Evolutionary conservation across 2,329 filamentous ascomycete genomes (phyloP).

Genomic region (Cercospora zeina): DNA sequence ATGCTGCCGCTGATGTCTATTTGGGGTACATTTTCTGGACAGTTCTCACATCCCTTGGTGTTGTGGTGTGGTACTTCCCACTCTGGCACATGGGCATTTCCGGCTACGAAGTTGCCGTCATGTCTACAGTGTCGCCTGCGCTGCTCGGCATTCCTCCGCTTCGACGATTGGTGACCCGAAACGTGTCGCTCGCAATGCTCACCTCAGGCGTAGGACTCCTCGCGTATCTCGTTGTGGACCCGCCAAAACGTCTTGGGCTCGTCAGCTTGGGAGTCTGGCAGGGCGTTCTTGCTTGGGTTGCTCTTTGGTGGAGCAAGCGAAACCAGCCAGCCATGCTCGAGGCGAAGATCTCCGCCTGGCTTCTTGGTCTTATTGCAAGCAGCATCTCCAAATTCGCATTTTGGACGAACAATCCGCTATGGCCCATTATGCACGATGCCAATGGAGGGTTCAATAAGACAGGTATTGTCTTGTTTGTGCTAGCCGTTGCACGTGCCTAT

Average conservation of each 20-base stretch:
- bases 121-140: conserved; percentile 79
- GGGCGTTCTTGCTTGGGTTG: conserved; percentile 80
- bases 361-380: conserved; percentile 78
- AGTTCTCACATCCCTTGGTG: conserved; percentile 81
- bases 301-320: conserved; percentile 76
- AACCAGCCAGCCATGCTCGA: conserved; percentile 74
- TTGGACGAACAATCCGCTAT: conserved; percentile 93
- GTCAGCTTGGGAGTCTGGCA: conserved; percentile 79
- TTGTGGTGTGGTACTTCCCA: conserved; percentile 96
- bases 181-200: conserved; percentile 64
- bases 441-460: conserved; percentile 93
- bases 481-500: conserved; percentile 75
- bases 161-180: conserved; percentile 65
- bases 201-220: conserved; percentile 76
- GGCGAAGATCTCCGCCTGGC: conserved; percentile 75
- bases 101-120: conserved; percentile 86
- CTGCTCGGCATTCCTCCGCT: conserved; percentile 71
- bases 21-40: conserved; percentile 97
- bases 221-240: conserved; percentile 73
- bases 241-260: conserved; percentile 73
- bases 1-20: conserved; percentile 85
- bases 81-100: conserved; percentile 99
- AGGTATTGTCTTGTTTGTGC: conserved; percentile 71
- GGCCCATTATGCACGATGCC: conserved; percentile 85
- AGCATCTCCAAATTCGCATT: conserved; percentile 89